Conservation (phyloP, 73 alveolate genomes). For the Halteria grandinella region DNA sequence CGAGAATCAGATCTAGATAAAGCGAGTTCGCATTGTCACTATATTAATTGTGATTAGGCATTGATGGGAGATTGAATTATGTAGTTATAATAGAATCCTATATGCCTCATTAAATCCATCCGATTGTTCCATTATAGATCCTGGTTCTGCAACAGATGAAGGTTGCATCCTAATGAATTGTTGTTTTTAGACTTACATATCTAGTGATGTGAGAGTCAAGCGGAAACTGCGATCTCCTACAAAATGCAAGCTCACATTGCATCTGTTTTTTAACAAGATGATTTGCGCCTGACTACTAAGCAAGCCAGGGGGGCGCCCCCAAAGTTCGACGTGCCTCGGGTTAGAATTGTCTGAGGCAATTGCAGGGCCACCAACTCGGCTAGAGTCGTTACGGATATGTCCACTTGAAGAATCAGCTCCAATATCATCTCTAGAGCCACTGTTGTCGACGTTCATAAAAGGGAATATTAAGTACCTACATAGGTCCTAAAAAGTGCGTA, state of each 20-base stretch:
- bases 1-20: conserved; percentile 31
- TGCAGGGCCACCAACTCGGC: no score
- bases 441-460: no score
- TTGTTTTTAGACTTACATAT: conserved; percentile 22
- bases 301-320: conserved; percentile 61
- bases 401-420: no score
- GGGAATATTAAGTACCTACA: conserved; percentile 54
- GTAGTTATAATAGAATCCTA: no score
- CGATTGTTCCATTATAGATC: no score
- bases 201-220: conserved; percentile 43
- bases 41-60: background rate
- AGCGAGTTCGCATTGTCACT: conserved; percentile 38
- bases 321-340: conserved; percentile 22
- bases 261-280: conserved; percentile 6
- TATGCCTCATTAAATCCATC: no score
- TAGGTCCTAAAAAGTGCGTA: conserved; percentile 23
- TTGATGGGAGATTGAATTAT: no score
- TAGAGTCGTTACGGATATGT: no score
- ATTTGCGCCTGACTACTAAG: background rate
- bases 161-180: no score
- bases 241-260: conserved; percentile 42
- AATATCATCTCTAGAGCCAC: no score
- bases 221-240: conserved; percentile 37
- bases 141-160: no score
- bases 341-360: no score